These are phyloP conservation scores for Pleurotus cornucopiae DNA, from an alignment of 768 basidiomycete genomes.

Conservation along the genomic window DNA sequence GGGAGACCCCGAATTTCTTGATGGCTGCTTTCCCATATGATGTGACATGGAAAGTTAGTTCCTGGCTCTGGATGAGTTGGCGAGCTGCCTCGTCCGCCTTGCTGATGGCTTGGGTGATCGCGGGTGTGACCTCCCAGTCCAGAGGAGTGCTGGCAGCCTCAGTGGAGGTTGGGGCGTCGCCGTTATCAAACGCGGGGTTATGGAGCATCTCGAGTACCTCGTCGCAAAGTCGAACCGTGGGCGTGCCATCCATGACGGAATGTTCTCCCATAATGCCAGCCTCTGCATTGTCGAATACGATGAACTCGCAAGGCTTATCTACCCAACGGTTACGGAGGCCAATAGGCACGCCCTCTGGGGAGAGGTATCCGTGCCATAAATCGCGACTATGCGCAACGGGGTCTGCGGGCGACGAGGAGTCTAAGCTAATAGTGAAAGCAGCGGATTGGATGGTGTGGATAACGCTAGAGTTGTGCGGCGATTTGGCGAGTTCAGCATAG, in stretches of 20 bases:
- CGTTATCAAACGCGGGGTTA: conserved; percentile 61
- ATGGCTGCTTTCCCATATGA: conserved; percentile 82
- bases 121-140: conserved; percentile 57
- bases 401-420: conserved; percentile 49
- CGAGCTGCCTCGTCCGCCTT: conserved; percentile 51
- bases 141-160: conserved; percentile 42
- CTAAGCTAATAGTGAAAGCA: conserved; percentile 81
- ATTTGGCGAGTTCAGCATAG: conserved; percentile 54
- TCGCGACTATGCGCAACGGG: conserved; percentile 60
- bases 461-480: conserved; percentile 58
- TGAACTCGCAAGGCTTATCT: conserved; percentile 86
- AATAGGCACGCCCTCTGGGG: conserved; percentile 31
- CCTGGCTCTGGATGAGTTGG: conserved; percentile 60
- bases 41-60: conserved; percentile 59
- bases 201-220: conserved; percentile 59
- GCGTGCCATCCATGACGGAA: conserved; percentile 88
- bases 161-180: conserved; percentile 24
- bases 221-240: conserved; percentile 70
- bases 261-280: conserved; percentile 94
- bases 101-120: conserved; percentile 46
- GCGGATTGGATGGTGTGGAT: conserved; percentile 77
- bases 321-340: conserved; percentile 80
- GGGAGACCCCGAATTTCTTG: conserved; percentile 85
- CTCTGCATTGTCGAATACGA: conserved; percentile 77
- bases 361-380: conserved; percentile 74